These are phyloP conservation scores for Macadamia integrifolia DNA, from an alignment of 164 flowering plant species.

Conservation along the genomic window DNA sequence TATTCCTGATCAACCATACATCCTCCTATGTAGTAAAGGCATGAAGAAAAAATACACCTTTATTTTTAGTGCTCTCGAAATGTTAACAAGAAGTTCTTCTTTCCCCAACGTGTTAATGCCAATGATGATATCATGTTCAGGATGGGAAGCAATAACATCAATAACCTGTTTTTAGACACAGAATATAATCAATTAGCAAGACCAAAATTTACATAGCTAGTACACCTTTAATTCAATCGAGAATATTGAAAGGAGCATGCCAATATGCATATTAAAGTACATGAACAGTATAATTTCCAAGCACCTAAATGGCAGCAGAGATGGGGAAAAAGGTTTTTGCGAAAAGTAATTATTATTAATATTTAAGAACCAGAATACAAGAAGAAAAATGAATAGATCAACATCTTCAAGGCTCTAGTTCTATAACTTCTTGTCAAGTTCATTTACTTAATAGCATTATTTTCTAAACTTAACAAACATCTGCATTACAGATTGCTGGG, in stretches of 20 bases:
- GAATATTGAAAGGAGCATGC: no score
- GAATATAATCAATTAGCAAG: slow-evolving; percentile 5
- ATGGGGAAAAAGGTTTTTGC: no score
- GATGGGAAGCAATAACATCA: slow-evolving; percentile 66
- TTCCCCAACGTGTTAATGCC: slow-evolving; percentile 79
- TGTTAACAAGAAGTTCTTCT: slow-evolving; percentile 73
- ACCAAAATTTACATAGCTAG: neutral
- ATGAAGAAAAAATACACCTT: slow-evolving; percentile 39
- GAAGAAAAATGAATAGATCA: no score
- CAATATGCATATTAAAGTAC: no score
- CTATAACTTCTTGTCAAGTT: no score
- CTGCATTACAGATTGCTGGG: no score
- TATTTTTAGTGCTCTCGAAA: slow-evolving; percentile 44
- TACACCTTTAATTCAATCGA: no score
- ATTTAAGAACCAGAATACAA: no score
- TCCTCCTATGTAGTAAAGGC: neutral
- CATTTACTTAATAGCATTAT: no score
- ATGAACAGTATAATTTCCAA: neutral
- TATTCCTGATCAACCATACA: neutral
- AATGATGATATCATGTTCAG: slow-evolving; percentile 68
- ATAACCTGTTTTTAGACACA: slow-evolving; percentile 46
- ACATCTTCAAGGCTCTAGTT: no score
- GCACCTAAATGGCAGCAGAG: neutral
- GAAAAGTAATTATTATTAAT: no score
- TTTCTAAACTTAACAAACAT: no score